Evolutionary conservation across 768 basidiomycete species (phyloP), one percentile per base, ranked within the genome.

Genomic region (Panus rudis): DNA sequence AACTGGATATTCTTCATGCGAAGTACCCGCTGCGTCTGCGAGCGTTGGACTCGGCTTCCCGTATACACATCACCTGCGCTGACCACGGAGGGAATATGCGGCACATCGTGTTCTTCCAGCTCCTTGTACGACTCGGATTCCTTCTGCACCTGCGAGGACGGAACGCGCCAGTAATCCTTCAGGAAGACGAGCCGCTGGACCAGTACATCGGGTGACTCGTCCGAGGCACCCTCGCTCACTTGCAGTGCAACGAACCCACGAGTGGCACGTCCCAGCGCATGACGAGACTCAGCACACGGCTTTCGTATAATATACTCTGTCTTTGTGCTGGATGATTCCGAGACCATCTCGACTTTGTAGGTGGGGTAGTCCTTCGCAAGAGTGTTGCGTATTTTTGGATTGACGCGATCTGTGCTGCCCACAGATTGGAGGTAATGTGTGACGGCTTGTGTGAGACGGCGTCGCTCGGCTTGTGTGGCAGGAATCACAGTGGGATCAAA

Each of bases 401-500:
- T n/a, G n/a, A n/a, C n/a, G n/a, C n/a, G n/a, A n/a, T n/a, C n/a
- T n/a, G n/a, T n/a, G n/a, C n/a, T n/a, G n/a, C n/a, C n/a, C n/a
- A n/a, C n/a, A n/a, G n/a, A n/a, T n/a, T n/a, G n/a, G n/a, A n/a
- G n/a, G n/a, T n/a, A n/a, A n/a, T n/a, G n/a, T n/a, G n/a, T 41
- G 5, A 16, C n/a, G 4, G 27, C n/a, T 17, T 4, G 10, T 8
- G 34, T 4, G 17, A 13, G 13, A 16, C 5, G 19, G 4, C 16
- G 10, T 19, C n/a, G 16, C 13, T 58, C 53, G 4, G 30, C 33
- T 3, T 12, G 21, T 4, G 39, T 50, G 5, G 53, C 52, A 19
- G 32, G 19, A 1, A 35, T 35, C 20, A 62, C 59, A 3, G 62
- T 61, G 1, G 47, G 19, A 32, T 68, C 64, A 11, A 40, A 28